A percentile compares a stretch with the other conserved stretches of the same genome.
These are phyloP conservation scores for Diaporthe destruens DNA, from an alignment of 2,329 filamentous ascomycete genomes.

Conservation along the genomic window DNA sequence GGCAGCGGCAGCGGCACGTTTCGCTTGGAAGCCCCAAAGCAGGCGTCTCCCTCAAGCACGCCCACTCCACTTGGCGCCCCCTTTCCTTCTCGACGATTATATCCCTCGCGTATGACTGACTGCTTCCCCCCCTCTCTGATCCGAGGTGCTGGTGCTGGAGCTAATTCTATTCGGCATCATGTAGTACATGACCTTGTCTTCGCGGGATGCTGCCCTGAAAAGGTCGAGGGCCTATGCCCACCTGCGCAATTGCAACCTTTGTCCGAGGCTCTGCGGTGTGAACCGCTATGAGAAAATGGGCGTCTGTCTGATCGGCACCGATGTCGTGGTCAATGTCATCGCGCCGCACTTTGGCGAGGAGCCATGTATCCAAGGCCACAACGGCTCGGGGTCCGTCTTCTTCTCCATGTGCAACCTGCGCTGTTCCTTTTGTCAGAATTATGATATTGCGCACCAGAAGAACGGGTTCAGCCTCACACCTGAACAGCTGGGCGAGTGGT, in stretches of 20 bases:
- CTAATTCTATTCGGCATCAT: background rate
- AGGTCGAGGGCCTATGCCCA: conserved; percentile 80
- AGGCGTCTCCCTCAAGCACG: background rate
- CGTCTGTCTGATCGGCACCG: conserved; percentile 81
- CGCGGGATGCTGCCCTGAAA: conserved; percentile 78
- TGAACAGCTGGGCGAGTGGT: conserved; percentile 83
- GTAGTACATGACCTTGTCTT: conserved; percentile 74
- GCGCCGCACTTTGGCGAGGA: conserved; percentile 90
- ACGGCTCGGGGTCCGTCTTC: conserved; percentile 85
- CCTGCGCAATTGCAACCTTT: conserved; percentile 83
- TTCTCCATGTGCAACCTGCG: conserved; percentile 78
- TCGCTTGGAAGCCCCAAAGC: background rate
- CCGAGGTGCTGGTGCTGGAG: background rate
- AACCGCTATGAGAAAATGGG: conserved; percentile 86
- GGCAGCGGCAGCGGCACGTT: conserved; percentile 8
- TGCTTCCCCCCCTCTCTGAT: too few species aligned
- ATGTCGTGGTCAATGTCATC: conserved; percentile 84
- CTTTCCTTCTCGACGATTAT: conserved; percentile 81
- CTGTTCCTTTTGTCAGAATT: conserved; percentile 85
- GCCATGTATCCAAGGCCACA: conserved; percentile 84
- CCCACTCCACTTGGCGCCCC: conserved; percentile 67
- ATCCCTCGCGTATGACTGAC: conserved; percentile 64
- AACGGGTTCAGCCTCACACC: conserved; percentile 84
- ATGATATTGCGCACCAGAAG: conserved; percentile 85
- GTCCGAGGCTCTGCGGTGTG: conserved; percentile 80